Evolutionary conservation across 2,329 filamentous ascomycete species (phyloP).

Genomic region (Alternaria metachromatica): DNA sequence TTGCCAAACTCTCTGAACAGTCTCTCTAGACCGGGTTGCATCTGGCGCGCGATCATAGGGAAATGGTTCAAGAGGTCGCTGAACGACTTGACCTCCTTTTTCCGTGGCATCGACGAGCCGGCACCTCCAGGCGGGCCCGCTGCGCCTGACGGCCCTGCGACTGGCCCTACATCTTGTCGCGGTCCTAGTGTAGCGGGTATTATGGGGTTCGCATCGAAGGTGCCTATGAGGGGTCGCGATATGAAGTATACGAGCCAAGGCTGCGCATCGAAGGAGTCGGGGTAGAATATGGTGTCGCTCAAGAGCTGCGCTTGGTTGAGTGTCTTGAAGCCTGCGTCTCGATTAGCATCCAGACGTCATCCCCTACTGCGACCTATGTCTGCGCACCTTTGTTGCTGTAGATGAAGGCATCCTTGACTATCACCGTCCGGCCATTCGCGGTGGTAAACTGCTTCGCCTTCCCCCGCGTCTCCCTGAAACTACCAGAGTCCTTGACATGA

Average conservation of each 20-base stretch:
- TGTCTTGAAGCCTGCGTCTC: slow-evolving; percentile 78
- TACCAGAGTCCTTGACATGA: slow-evolving; percentile 58
- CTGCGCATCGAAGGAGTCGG: slow-evolving; percentile 84
- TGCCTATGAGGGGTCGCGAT: slow-evolving; percentile 83
- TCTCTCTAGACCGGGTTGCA: slow-evolving; percentile 89
- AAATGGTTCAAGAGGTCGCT: slow-evolving; percentile 89
- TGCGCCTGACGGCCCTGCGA: slow-evolving; percentile 1
- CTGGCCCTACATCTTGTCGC: slow-evolving; percentile 23
- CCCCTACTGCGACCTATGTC: background rate
- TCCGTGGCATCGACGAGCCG: slow-evolving; percentile 62
- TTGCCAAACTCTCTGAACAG: slow-evolving; percentile 88
- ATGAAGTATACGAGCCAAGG: slow-evolving; percentile 99
- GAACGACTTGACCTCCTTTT: slow-evolving; percentile 92
- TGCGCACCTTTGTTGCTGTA: slow-evolving; percentile 91
- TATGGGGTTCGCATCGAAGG: slow-evolving; percentile 78
- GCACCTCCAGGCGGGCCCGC: slow-evolving; percentile 30
- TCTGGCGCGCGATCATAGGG: slow-evolving; percentile 93
- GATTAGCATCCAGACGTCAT: slow-evolving; percentile 18
- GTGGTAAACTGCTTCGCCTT: slow-evolving; percentile 96
- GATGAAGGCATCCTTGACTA: slow-evolving; percentile 90
- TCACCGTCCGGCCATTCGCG: slow-evolving; percentile 88
- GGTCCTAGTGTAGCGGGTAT: slow-evolving; percentile 61
- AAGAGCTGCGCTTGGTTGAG: slow-evolving; percentile 88
- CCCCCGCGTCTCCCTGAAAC: slow-evolving; percentile 80
- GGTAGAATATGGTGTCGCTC: slow-evolving; percentile 84